These are phyloP conservation scores for Lachancea thermotolerans DNA, from an alignment of 805 yeast genomes.

Conservation along the genomic window DNA sequence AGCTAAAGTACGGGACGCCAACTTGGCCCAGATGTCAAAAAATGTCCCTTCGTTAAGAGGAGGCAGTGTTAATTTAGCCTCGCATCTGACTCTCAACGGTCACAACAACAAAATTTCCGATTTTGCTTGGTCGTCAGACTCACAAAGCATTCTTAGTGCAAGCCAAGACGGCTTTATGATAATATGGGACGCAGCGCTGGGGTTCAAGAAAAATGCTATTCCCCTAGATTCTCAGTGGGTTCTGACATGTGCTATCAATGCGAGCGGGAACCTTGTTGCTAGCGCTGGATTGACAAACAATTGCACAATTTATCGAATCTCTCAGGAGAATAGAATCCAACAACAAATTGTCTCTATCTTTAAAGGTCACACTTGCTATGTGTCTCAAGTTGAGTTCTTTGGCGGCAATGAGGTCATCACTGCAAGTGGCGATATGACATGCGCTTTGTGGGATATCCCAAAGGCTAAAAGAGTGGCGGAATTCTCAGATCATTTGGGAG, in stretches of 20 bases:
- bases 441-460: conserved; percentile 71
- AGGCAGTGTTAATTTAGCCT: conserved; percentile 29
- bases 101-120: conserved; percentile 71
- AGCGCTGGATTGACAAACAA: conserved; percentile 79
- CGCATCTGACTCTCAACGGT: conserved; percentile 35
- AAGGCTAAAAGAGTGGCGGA: conserved; percentile 48
- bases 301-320: conserved; percentile 59
- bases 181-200: conserved; percentile 74
- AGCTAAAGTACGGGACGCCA: conserved; percentile 39
- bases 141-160: conserved; percentile 57
- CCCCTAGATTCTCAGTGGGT: conserved; percentile 76
- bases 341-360: conserved; percentile 46
- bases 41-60: conserved; percentile 18
- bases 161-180: conserved; percentile 84
- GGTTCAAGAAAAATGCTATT: conserved; percentile 63
- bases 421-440: conserved; percentile 76
- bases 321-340: conserved; percentile 31
- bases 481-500: conserved; percentile 65
- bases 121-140: conserved; percentile 60
- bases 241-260: conserved; percentile 64
- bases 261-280: conserved; percentile 60
- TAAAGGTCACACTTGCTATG: conserved; percentile 78
- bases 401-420: conserved; percentile 52
- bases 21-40: conserved; percentile 36
- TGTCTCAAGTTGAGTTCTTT: conserved; percentile 68